Evolutionary conservation across 495 filamentous ascomycete species (phyloP).

Genomic region (Delitschia confertaspora): DNA sequence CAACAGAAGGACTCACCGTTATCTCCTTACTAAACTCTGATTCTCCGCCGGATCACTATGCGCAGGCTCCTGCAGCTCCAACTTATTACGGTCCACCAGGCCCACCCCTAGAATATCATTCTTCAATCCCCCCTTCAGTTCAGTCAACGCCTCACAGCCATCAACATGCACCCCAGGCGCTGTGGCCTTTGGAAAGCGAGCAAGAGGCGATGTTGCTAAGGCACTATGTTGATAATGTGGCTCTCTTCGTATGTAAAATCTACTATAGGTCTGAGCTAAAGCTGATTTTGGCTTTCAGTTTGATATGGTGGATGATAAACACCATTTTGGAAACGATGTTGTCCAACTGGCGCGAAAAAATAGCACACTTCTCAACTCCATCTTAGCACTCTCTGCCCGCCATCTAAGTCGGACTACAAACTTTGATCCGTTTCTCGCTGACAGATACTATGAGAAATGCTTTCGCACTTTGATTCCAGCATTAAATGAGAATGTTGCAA

Average conservation of each 20-base stretch:
- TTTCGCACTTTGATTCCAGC: slow-evolving; percentile 20
- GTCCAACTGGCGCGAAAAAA: slow-evolving; percentile 20
- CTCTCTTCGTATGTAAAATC: slow-evolving; percentile 15
- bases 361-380: slow-evolving; percentile 22
- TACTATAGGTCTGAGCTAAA: not conserved
- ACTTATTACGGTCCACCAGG: slow-evolving; percentile 1
- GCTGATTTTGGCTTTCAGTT: slow-evolving; percentile 9
- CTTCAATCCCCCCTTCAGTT: not conserved
- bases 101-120: too few relatives aligned
- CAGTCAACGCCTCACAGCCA: slow-evolving; percentile 1
- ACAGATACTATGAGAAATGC: slow-evolving; percentile 21
- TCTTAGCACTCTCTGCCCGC: slow-evolving; percentile 22
- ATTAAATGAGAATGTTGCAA: slow-evolving; percentile 18
- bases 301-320: slow-evolving; percentile 17
- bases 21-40: slow-evolving; percentile 19
- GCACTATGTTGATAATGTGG: slow-evolving; percentile 22
- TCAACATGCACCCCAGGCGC: slow-evolving; percentile 14
- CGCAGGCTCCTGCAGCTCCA: not conserved
- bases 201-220: slow-evolving; percentile 23
- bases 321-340: slow-evolving; percentile 16
- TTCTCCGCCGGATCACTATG: slow-evolving; percentile 6
- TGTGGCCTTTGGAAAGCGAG: slow-evolving; percentile 23
- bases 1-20: slow-evolving; percentile 15
- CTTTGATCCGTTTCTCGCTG: slow-evolving; percentile 23
- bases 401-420: slow-evolving; percentile 21